Conservation (phyloP, 208 protist species). For the Trypanosoma boissoni region DNA sequence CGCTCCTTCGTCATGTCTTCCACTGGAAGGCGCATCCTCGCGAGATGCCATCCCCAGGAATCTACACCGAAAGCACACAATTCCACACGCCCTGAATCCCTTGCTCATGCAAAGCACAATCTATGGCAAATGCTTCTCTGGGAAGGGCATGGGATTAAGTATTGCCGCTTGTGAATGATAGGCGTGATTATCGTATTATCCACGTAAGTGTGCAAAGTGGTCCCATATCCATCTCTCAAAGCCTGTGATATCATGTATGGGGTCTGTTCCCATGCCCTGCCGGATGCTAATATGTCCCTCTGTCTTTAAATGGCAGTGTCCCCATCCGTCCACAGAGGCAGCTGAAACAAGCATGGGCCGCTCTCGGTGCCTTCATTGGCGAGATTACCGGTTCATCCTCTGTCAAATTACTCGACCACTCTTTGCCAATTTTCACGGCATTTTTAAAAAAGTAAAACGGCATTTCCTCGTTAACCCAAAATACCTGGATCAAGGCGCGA, state of each 20-base stretch:
- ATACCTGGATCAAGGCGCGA: slow-evolving; percentile 3
- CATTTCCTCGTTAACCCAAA: not conserved
- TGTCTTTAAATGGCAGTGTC: not conserved
- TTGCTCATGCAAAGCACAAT: no score
- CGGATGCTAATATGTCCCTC: not conserved
- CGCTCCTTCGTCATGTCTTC: no score
- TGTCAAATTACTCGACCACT: not conserved
- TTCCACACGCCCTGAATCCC: no score
- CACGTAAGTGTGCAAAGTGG: not conserved
- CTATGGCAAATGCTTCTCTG: no score
- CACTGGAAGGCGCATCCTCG: no score
- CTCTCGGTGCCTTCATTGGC: not conserved
- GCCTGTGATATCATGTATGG: slow-evolving; percentile 4
- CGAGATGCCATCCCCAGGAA: no score
- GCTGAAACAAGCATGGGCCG: not conserved
- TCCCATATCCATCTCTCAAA: not conserved
- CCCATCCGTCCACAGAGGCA: slow-evolving; percentile 1
- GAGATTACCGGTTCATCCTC: not conserved
- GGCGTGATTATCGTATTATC: not conserved
- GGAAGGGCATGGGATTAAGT: no score
- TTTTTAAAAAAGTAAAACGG: not conserved
- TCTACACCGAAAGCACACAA: no score
- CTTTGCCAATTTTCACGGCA: not conserved
- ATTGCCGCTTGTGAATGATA: no score
- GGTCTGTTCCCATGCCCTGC: not conserved